Evolutionary conservation across 305 asterid genomes (phyloP), one percentile per base, ranked within the genome.

Genomic region (Rubia peregrina): DNA sequence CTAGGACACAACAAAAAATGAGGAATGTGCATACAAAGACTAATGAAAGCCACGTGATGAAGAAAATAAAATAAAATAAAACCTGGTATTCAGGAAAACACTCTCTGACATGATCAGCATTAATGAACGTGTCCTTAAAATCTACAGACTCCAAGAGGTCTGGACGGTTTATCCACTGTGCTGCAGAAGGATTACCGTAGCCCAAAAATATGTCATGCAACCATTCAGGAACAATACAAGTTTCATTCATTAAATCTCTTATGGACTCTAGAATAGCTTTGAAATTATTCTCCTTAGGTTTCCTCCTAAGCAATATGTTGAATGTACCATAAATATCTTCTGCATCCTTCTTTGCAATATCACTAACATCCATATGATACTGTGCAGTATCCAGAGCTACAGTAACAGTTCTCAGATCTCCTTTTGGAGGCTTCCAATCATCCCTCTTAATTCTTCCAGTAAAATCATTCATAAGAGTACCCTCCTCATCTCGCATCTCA

Each of bases 371-470:
- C 98, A 94, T 89, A 77, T 91, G 95, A 78, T 94, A 94, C 80
- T 94, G 98, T 73, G 98, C 98, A 42, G 97, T 91, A 85, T 94
- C 98, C 77, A 94, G 78, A 2, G 98, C 97, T 76, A 94, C 78
- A 69, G 91, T 88, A 56, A 94, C 95, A 51, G 98, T 89, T 82
- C 98, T 86, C 71, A 94, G 76, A 46, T 94, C 98, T 80, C 98
- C 98, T 85, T 91, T 94, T 22, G 98, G 98, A 81, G 98, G 98
- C 82, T 94, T 94, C 98, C 98, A 89, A 77, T 94, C 98, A 74
- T 93, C 97, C 75, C 96, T 88, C 79, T 91, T 93, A 81, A 93
- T 89, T 81, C 85, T 89, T 72, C 98, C 98, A 1, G 98, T 90
- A 70, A 93, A 89, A 84, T 93, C 98, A 80, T 91, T 93, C 98